Evolutionary conservation across 2,329 filamentous ascomycete species (phyloP), one percentile per base, ranked within the genome.

Genomic region (Akanthomyces lecanii): DNA sequence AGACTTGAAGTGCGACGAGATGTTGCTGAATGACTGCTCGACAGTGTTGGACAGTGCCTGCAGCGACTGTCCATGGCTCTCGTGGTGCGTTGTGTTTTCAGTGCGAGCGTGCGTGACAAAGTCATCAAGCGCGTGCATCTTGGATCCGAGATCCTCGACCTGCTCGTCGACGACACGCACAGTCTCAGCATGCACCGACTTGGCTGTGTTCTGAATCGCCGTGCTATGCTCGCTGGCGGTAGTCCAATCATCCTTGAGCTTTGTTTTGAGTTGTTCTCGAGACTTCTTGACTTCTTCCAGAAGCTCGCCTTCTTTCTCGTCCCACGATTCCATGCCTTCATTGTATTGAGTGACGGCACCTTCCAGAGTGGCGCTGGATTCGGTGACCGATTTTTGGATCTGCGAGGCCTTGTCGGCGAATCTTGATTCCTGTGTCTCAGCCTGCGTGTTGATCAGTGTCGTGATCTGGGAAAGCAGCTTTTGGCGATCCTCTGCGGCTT

Each of bases 141-240:
- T 92, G n/a, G 82, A 84, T 65, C 90, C 89, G 71, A 99, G 89
- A 68, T 96, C 91, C 62, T 85, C 83, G 78, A 96, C 90, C 76
- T 99, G 95, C 63, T 90, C 88, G 70, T 94, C 90, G 14, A 98
- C 93, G 63, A 96, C 94, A 7, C 89, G 88, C 36, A 97, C 86
- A 0, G 94, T 97, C 76, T 96, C 90, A 40, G 90, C 89, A 68
- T 99, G 93, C 1, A 98, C 92, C 2, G 91, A 91, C 69, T 90
- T 89, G 0, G 94, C 93, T 0, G 90, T 90, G 8, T 85, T 83
- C 68, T 94, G 91, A 69, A 99, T 94, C 6, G 89, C 88, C n/a
- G 82, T 86, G 69, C 92, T 96, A 70, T 91, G 89, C 63, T 89
- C 83, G 69, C 91, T 90, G 44, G 94, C 91, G 36, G 79, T 86